These are phyloP conservation scores for Penicillium verhagenii DNA, from an alignment of 495 filamentous ascomycete species.

Conservation along the genomic window DNA sequence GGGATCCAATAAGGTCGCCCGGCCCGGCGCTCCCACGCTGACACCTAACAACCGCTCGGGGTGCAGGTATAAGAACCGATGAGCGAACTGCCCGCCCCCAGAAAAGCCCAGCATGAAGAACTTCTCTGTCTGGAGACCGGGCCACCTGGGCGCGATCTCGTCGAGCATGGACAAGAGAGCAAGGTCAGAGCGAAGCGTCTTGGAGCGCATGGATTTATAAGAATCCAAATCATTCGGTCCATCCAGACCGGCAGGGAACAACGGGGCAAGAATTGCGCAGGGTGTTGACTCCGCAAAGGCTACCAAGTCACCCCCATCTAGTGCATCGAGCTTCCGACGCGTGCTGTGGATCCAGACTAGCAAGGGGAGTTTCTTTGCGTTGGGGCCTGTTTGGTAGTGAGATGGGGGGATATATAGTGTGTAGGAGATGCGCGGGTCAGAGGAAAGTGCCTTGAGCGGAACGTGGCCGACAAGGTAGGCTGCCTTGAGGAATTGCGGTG, in stretches of 20 bases:
- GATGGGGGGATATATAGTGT: conserved; percentile 2
- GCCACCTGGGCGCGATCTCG: background rate
- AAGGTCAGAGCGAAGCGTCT: background rate
- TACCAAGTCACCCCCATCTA: background rate
- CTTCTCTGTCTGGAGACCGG: background rate
- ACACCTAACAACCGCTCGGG: background rate
- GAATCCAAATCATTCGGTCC: conserved; percentile 1
- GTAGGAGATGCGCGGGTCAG: conserved; percentile 2
- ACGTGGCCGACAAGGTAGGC: background rate
- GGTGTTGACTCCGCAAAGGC: background rate
- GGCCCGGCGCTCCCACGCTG: background rate
- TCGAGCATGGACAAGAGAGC: background rate
- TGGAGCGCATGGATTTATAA: background rate
- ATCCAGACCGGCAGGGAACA: background rate
- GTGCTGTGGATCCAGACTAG: conserved; percentile 1
- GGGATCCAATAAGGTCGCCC: background rate
- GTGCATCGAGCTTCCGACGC: background rate
- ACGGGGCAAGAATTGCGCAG: background rate
- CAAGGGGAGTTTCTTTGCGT: background rate
- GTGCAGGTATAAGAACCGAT: background rate
- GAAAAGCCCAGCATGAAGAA: background rate
- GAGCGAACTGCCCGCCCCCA: background rate
- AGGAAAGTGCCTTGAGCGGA: background rate
- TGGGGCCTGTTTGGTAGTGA: background rate
- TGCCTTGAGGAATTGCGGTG: background rate